Evolutionary conservation across 2,329 filamentous ascomycete species (phyloP).

Genomic region (Sporothrix brunneoviolacea): DNA sequence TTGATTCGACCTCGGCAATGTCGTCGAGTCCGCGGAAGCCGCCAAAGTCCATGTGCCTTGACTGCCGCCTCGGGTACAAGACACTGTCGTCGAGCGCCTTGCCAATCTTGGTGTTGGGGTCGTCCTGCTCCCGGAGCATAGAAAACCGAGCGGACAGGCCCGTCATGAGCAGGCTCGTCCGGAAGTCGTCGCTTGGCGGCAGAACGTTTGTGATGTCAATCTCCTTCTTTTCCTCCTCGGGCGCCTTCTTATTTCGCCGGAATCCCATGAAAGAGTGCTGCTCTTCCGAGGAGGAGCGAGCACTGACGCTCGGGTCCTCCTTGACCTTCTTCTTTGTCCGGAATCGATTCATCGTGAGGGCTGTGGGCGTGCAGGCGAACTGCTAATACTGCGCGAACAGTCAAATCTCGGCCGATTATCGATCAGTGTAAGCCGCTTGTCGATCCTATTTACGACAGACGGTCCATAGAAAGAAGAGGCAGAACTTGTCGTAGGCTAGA

Average conservation of each 20-base stretch:
- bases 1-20: constrained; percentile 85
- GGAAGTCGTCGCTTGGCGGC: constrained; percentile 80
- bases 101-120: constrained; percentile 79
- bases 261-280: constrained; percentile 44
- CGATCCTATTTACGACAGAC: no score
- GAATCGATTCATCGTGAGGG: constrained; percentile 64
- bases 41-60: constrained; percentile 67
- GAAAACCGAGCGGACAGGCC: constrained; percentile 92
- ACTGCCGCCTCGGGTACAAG: constrained; percentile 72
- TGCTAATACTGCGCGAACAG: no score
- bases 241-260: constrained; percentile 47
- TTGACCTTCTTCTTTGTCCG: constrained; percentile 64
- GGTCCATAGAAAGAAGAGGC: no score
- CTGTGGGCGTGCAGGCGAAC: background rate
- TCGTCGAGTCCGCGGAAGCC: constrained; percentile 60
- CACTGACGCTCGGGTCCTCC: constrained; percentile 38
- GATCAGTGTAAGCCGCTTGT: no score
- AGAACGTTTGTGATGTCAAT: constrained; percentile 69
- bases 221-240: constrained; percentile 52
- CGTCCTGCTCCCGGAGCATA: constrained; percentile 92
- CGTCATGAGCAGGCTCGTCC: constrained; percentile 93
- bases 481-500: no score
- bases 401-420: no score
- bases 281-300: constrained; percentile 46
- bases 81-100: constrained; percentile 96